Base-by-base conservation (phyloP, 2,329 filamentous ascomycete species). In the Ophiostoma novo-ulmi region DNA sequence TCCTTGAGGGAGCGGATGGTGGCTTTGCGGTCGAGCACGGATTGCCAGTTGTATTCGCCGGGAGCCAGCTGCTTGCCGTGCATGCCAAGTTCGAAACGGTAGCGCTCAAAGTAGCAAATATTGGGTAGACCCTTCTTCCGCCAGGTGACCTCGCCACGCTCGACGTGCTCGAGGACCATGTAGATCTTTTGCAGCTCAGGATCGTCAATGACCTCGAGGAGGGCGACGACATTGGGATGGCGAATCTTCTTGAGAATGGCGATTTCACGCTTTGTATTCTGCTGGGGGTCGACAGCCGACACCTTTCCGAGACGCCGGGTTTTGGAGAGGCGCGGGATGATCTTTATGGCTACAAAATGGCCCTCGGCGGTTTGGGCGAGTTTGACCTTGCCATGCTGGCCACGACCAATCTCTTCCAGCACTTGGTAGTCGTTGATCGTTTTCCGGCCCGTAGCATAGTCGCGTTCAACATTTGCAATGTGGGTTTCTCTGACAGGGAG, bases 361-460 rank as follows among this genome's bases (percentile, higher is more conserved):
- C 86, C 86, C 1, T 87, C 93, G 70, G 89, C 83, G 65, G 93
- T 83, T 78, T 93, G 88, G 67, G 94, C 95, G 67, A 97, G 85
- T 81, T 99, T 99, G 77, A 99, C 95, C 82, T 98, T 99, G 77
- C 95, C 95, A 78, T 99, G 95, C 76, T 97, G 92, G 68, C 95
- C 95, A 72, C 95, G 91, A 70, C 95, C 95, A 70, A 99, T 92
- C 80, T 99, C 95, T 79, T 97, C 92, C 74, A 98, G 91, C 76
- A 99, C 92, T 80, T 97, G 93, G 81, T 99, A 99, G 78, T 97
- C 91, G 77, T 99, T 99, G 83, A 99, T 97, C 69, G 94, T 85
- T 81, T 99, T 99, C 73, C 95, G 92, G 72, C 95, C 95, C 5
- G 94, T 97, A 73, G 93, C 85, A 70, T 87, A 87, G 79, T 98